Conservation (phyloP, 2,329 filamentous ascomycete genomes). For the Salinomyces thailandicus region DNA sequence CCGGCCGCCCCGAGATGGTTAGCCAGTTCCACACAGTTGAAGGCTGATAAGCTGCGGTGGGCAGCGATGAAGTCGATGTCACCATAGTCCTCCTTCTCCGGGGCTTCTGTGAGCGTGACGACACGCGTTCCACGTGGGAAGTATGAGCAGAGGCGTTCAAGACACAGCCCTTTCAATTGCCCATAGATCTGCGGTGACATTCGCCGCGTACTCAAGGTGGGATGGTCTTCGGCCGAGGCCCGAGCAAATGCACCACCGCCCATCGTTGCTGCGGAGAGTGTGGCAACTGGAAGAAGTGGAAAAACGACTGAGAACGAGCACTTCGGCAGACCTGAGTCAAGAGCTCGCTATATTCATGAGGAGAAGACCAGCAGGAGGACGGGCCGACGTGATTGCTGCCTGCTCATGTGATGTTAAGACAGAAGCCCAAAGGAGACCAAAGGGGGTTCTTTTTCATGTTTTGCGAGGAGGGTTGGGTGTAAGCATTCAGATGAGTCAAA, state of each 20-base stretch:
- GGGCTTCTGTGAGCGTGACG: conserved; percentile 55
- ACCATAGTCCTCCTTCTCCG: conserved; percentile 56
- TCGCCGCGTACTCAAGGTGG: conserved; percentile 49
- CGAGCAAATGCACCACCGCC: conserved; percentile 52
- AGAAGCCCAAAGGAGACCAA: too few relatives aligned
- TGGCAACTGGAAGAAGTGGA: neutral
- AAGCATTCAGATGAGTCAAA: too few relatives aligned
- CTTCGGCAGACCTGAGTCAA: too few relatives aligned
- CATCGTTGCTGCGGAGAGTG: conserved; percentile 39
- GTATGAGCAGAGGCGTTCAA: conserved; percentile 33
- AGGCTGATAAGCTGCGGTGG: conserved; percentile 6
- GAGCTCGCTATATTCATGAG: too few relatives aligned
- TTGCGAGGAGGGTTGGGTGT: too few relatives aligned
- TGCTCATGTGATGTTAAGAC: too few relatives aligned
- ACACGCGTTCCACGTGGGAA: conserved; percentile 43
- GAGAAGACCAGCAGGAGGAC: too few relatives aligned
- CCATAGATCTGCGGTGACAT: conserved; percentile 52
- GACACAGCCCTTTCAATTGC: conserved; percentile 38
- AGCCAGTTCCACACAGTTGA: conserved; percentile 26
- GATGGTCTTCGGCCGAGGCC: conserved; percentile 30
- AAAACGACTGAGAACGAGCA: too few relatives aligned
- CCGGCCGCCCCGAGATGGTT: conserved; percentile 37
- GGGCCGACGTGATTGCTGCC: too few relatives aligned
- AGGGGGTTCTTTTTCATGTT: too few relatives aligned
- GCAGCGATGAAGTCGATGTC: conserved; percentile 62